These are phyloP conservation scores for Rosa lucieae DNA, from an alignment of 306 rosid species.

Conservation along the genomic window DNA sequence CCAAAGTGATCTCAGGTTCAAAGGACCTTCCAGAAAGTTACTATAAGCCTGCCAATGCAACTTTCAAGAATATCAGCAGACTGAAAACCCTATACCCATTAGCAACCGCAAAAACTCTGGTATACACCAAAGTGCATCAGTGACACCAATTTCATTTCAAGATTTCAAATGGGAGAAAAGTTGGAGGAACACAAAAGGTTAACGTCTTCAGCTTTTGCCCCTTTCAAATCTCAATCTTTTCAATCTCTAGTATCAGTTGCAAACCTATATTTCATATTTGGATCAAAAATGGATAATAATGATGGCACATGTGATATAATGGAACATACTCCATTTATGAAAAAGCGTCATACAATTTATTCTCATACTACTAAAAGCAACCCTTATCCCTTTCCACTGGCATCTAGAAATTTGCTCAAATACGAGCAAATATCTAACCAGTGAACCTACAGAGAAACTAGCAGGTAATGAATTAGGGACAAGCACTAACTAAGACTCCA, in stretches of 20 bases:
- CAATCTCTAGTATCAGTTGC: not conserved
- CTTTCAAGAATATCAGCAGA: too few relatives aligned
- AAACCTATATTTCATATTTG: not conserved
- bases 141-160: too few relatives aligned
- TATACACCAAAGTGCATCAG: too few relatives aligned
- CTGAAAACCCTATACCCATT: too few relatives aligned
- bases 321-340: not conserved
- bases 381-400: constrained; percentile 1
- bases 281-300: not conserved
- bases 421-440: not conserved
- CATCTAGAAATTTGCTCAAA: constrained; percentile 1
- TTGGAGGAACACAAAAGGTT: too few relatives aligned
- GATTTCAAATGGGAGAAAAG: too few relatives aligned
- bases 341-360: not conserved
- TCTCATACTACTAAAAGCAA: not conserved
- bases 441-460: constrained; percentile 7
- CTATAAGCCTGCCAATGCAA: too few relatives aligned
- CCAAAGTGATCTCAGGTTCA: too few relatives aligned
- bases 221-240: not conserved
- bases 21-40: too few relatives aligned
- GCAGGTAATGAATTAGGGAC: not conserved
- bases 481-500: not conserved
- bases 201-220: not conserved
- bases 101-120: too few relatives aligned
- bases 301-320: not conserved